Percentiles rank a stretch among this genome's conserved stretches.
Evolutionary conservation across 2,329 filamentous ascomycete genomes (phyloP).

Genomic region (Aspergillus bombycis): DNA sequence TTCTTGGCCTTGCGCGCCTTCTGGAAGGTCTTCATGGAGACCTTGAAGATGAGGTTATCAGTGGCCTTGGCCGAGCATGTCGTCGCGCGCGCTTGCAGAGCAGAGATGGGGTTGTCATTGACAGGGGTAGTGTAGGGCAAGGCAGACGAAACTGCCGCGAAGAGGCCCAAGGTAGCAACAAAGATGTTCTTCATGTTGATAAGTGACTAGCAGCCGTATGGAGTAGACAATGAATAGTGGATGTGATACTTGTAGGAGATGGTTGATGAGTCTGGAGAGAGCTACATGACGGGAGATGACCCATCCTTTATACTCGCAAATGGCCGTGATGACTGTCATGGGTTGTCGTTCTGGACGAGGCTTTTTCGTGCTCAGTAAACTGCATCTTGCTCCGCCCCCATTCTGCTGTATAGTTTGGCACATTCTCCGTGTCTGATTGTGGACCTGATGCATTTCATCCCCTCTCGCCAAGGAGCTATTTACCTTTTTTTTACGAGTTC

Average conservation of each 20-base stretch:
- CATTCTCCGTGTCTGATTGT: neutral
- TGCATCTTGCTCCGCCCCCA: neutral
- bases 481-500: neutral
- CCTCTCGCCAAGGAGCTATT: neutral
- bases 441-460: neutral
- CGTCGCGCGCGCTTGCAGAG: neutral
- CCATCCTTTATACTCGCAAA: neutral
- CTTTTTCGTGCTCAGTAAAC: neutral
- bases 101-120: neutral
- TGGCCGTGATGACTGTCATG: neutral
- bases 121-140: neutral
- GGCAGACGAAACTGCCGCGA: neutral
- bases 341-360: neutral
- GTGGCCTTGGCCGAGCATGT: neutral
- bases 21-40: slow-evolving; percentile 1
- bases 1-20: slow-evolving; percentile 2
- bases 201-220: neutral
- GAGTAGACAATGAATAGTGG: neutral
- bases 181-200: slow-evolving; percentile 1
- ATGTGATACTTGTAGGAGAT: neutral
- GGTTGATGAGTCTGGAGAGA: neutral
- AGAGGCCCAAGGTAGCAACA: neutral
- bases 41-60: slow-evolving; percentile 1
- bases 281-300: neutral
- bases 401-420: neutral